A percentile compares a stretch with the other conserved stretches of the same genome.
These are phyloP conservation scores for Jaltomata sinuosa DNA, from an alignment of 257 asterid species.

Conservation along the genomic window DNA sequence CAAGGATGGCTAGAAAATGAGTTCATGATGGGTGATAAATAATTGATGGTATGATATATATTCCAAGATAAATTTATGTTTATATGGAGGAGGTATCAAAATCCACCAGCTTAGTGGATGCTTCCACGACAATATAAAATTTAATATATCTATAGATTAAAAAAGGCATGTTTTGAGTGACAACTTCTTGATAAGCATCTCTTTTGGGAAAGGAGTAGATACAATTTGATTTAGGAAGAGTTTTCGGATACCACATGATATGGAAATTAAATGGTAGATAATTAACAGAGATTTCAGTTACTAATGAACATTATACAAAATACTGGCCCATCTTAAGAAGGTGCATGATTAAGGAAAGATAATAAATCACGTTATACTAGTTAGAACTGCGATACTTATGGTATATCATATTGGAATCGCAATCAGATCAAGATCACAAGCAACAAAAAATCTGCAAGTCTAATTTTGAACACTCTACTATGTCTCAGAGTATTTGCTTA, in stretches of 20 bases:
- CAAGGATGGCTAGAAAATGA: too few species aligned
- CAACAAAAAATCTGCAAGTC: neutral
- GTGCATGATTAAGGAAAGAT: neutral
- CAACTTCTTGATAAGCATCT: neutral
- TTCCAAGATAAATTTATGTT: neutral
- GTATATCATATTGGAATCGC: neutral
- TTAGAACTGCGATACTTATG: neutral
- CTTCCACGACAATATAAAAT: neutral
- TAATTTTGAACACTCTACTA: neutral
- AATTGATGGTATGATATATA: neutral
- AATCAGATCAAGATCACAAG: neutral
- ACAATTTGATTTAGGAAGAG: neutral
- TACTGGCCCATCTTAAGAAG: neutral
- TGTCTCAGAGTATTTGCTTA: neutral
- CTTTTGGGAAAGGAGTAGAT: neutral
- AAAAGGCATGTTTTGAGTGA: neutral
- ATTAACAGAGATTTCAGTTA: neutral
- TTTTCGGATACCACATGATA: neutral
- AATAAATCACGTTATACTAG: neutral
- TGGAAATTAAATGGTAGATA: neutral
- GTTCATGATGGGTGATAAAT: too few species aligned
- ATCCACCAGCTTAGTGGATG: neutral
- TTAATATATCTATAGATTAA: neutral
- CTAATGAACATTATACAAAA: neutral
- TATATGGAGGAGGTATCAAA: neutral